These are phyloP conservation scores for Ophiorrhiza pumila DNA, from an alignment of 257 asterid species.

Conservation along the genomic window DNA sequence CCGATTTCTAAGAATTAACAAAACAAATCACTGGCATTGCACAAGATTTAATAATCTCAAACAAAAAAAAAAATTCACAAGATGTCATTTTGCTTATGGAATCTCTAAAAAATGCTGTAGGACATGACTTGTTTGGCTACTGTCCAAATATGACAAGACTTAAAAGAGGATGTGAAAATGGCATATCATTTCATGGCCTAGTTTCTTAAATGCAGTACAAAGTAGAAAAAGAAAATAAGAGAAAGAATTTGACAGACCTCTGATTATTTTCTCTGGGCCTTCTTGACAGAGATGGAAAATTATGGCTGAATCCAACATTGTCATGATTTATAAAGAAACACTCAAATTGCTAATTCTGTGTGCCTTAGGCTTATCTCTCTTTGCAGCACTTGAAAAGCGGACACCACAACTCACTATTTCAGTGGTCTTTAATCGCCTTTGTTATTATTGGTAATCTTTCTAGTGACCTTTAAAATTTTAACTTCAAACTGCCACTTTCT, in stretches of 20 bases:
- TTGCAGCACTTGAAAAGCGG: conserved; percentile 19
- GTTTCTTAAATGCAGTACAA: neutral
- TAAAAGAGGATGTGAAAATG: neutral
- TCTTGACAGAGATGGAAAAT: neutral
- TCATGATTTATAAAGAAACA: neutral
- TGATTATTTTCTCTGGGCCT: neutral
- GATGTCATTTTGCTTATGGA: neutral
- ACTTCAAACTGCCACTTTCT: conserved; percentile 16
- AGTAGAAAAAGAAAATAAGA: too few relatives aligned
- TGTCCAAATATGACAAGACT: neutral
- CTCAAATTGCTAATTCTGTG: neutral
- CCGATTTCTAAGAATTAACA: neutral
- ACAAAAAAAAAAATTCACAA: neutral
- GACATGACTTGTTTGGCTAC: neutral
- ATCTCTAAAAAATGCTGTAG: neutral
- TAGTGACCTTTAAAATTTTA: conserved; percentile 2
- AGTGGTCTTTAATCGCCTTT: conserved; percentile 18
- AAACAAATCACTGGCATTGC: neutral
- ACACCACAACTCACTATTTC: conserved; percentile 15
- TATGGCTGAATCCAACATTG: neutral
- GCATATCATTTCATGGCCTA: neutral
- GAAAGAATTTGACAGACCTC: conserved; percentile 5
- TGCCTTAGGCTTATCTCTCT: neutral
- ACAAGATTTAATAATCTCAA: neutral
- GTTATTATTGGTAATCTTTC: neutral